Conservation (phyloP, 306 rosid species). For the Prunus kanzakura region DNA sequence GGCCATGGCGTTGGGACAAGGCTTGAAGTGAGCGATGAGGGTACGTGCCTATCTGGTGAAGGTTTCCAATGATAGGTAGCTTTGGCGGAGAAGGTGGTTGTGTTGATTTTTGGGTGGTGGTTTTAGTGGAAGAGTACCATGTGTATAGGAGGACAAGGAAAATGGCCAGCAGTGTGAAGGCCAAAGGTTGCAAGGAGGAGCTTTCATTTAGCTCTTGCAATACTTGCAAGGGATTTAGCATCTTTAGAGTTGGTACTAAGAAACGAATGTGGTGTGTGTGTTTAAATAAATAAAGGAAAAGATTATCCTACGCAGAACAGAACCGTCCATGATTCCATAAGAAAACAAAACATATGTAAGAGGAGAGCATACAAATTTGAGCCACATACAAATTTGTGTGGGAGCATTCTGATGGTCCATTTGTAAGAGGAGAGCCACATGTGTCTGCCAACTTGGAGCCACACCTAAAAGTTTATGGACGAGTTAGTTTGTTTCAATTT, state of each 20-base stretch:
- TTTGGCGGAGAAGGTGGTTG: constrained; percentile 48
- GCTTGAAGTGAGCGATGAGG: constrained; percentile 37
- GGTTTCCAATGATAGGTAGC: constrained; percentile 49
- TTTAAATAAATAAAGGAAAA: too few relatives aligned
- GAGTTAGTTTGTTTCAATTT: not conserved
- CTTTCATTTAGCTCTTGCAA: not conserved
- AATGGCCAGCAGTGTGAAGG: constrained; percentile 3
- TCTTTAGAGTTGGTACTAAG: not conserved
- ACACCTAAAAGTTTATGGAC: not conserved
- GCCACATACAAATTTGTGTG: too few relatives aligned
- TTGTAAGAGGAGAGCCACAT: too few relatives aligned
- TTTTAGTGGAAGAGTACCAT: constrained; percentile 15
- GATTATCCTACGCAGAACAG: too few relatives aligned
- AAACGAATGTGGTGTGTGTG: not conserved
- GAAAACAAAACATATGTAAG: too few relatives aligned
- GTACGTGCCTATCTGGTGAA: constrained; percentile 36
- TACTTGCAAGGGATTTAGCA: not conserved
- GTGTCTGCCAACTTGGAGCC: too few relatives aligned
- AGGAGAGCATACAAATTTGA: too few relatives aligned
- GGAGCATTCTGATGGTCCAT: not conserved
- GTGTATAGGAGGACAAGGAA: not conserved
- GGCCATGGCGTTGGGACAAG: constrained; percentile 39
- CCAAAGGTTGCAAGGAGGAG: not conserved
- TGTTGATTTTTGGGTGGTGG: not conserved
- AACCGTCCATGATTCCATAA: too few relatives aligned